Percentiles rank a stretch among this genome's conserved stretches.
Evolutionary conservation across 768 basidiomycete species (phyloP).

Genomic region (Rhodocollybia butyracea): DNA sequence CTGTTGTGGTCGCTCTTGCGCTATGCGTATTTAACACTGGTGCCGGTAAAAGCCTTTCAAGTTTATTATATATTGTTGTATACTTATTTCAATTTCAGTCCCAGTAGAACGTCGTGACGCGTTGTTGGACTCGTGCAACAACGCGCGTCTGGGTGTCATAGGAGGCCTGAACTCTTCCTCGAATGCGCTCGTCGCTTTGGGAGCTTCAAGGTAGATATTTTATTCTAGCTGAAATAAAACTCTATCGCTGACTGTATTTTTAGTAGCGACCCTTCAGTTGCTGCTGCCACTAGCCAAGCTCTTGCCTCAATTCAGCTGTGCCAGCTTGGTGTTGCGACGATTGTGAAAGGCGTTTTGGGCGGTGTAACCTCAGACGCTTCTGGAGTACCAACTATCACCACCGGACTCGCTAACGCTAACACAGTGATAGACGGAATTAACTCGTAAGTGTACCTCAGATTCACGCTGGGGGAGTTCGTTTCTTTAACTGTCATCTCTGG

Average conservation of each 20-base stretch:
- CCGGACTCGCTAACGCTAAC: slow-evolving; percentile 16
- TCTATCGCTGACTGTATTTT: not conserved
- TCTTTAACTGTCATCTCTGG: not conserved
- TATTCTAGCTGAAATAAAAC: not conserved
- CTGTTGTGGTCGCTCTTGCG: not conserved
- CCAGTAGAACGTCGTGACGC: slow-evolving; percentile 5
- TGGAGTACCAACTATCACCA: slow-evolving; percentile 15
- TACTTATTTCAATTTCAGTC: slow-evolving; percentile 5
- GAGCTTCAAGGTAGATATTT: not conserved
- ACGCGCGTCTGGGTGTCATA: slow-evolving; percentile 22
- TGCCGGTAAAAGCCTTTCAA: slow-evolving; percentile 3
- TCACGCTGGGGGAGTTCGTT: not conserved
- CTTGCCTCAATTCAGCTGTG: slow-evolving; percentile 16
- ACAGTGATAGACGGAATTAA: slow-evolving; percentile 10
- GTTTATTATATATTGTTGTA: not conserved
- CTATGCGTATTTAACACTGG: not conserved
- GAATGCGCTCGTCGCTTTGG: slow-evolving; percentile 14
- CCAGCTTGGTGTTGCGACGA: slow-evolving; percentile 17
- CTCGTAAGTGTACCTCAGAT: not conserved
- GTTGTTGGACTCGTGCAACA: slow-evolving; percentile 17
- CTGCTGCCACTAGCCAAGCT: slow-evolving; percentile 11
- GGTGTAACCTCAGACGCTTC: slow-evolving; percentile 17
- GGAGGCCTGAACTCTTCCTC: slow-evolving; percentile 19
- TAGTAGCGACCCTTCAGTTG: slow-evolving; percentile 15
- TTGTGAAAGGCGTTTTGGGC: slow-evolving; percentile 19